Base-by-base conservation (phyloP, 2,329 filamentous ascomycete species). In the Capronia coronata region DNA sequence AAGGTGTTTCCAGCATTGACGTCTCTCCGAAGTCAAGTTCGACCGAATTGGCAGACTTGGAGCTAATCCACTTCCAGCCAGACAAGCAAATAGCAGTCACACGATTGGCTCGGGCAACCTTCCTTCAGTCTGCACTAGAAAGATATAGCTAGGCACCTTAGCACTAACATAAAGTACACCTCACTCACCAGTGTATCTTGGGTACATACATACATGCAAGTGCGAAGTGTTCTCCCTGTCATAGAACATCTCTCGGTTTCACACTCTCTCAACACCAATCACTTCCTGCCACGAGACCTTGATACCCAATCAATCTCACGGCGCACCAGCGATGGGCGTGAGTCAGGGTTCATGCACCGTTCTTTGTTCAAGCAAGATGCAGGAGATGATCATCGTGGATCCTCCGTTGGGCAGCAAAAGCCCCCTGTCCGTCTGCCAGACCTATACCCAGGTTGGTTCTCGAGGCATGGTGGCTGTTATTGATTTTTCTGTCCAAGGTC, bases 321-420 rank as follows among this genome's bases (percentile, higher is more conserved):
- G 19, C 37, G 23, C 16, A 19, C 27, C 18, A 27, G 25, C 23
- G 13, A 38, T 40, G 41, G 43, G 37, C 23, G 30, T 25, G 38
- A 52, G 19, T 23, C 21, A 44, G 40, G 38, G 50, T 56, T 56
- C 50, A 52, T 56, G 54, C 54, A 51, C 25, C 25, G 29, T 7
- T 14, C 23, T 34, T 43, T 34, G 40, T 32, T 48, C 40, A 45
- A 40, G 34, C 39, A 40, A 40, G 46, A 43, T 41, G 45, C 43
- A 21, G 14, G 22, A 38, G 43, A 37, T 32, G 16, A 51, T 47
- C 32, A 27, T 19, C 27, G 25, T 32, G 21, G 30, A 37, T 37
- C 30, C 22, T 25, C 21, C 19, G 32, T 51, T 30, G 52, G 52
- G 52, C 52, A 54, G 48, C 52, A 54, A 54, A 34, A 14, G 22